Evolutionary conservation across 176 grass and related monocot genomes (phyloP), one percentile per base, ranked within the genome.

Genomic region (Musa itinerans): DNA sequence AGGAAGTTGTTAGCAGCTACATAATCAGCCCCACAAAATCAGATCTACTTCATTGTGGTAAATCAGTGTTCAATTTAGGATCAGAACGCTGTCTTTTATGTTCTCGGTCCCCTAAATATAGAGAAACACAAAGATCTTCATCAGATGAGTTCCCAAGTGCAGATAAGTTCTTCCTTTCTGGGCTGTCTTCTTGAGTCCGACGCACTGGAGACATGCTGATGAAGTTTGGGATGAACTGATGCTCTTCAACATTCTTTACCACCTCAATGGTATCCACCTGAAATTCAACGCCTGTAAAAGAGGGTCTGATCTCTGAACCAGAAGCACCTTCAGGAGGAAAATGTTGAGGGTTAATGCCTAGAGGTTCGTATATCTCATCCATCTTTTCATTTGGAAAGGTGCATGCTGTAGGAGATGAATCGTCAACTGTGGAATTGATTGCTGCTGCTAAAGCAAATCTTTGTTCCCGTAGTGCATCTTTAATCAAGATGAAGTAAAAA

Each of bases 381-480:
- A 69, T 78, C 66, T 89, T 90, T 68, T 89, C 88, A 72, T 84
- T 82, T n/a, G 52, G 72, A 69, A 73, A 43, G 19, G 74, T 65
- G 65, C 53, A 49, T 19, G 2, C 77, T 52, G 68, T 83, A 19
- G 86, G 81, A 17, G 86, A 91, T 52, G 88, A 89, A 76, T 94
- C 95, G 2, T 82, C 86, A 53, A 74, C 87, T 17, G 79, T 87
- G 19, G 84, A 89, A 63, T 81, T 89, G 3, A 80, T 80, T 10
- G 88, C 84, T 10, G 79, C 80, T 72, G 74, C 88, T 69, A 89
- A 64, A 20, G 85, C 87, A 78, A 85, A 68, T 74, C 87, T 91
- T 89, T 91, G 90, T 80, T 93, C 84, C 84, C 85, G 85, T 76
- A 98, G 81, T 1, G 90, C 88, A 89, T 83, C 95, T 98, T 89